Percentiles rank a stretch among this genome's conserved stretches.
phyloP scores from a whole-genome alignment of 257 asterid genomes.

The Lavandula angustifolia region DNA sequence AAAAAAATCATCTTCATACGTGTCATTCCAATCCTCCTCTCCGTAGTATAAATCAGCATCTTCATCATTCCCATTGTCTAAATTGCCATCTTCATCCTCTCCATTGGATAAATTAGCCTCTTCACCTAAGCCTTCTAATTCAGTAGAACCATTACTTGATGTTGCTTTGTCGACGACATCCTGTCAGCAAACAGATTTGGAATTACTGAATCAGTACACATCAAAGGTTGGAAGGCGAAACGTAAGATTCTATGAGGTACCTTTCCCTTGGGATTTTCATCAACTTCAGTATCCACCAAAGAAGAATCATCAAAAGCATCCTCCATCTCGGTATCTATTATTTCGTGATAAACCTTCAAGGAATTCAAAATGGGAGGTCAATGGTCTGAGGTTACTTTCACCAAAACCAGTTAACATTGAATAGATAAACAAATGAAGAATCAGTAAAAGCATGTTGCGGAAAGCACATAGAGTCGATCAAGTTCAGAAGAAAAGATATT shows the following conservation, averaged over 20 bases:
- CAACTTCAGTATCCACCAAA: constrained; percentile 40
- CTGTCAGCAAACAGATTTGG: constrained; percentile 9
- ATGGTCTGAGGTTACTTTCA: constrained; percentile 11
- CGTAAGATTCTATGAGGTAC: constrained; percentile 38
- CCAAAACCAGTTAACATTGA: constrained; percentile 14
- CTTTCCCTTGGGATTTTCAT: constrained; percentile 63
- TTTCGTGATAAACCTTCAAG: constrained; percentile 64
- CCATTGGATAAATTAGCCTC: constrained; percentile 52
- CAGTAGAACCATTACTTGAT: constrained; percentile 36
- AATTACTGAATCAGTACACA: constrained; percentile 3
- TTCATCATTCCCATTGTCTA: constrained; percentile 48
- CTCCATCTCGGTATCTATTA: constrained; percentile 76
- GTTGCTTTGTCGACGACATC: constrained; percentile 34
- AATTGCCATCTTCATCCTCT: constrained; percentile 64
- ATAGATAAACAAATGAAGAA: background rate
- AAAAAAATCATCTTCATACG: constrained; percentile 51
- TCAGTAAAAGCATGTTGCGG: constrained; percentile 2
- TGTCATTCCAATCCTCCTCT: constrained; percentile 60
- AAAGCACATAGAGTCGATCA: background rate
- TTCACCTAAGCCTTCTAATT: constrained; percentile 34
- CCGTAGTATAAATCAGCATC: constrained; percentile 52
- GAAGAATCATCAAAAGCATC: constrained; percentile 51
- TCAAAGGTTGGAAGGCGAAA: constrained; percentile 7
- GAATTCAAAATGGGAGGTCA: constrained; percentile 21
- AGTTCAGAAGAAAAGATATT: background rate